phyloP scores from a whole-genome alignment of 345 rosid species.

The Sonneratia caseolaris region DNA sequence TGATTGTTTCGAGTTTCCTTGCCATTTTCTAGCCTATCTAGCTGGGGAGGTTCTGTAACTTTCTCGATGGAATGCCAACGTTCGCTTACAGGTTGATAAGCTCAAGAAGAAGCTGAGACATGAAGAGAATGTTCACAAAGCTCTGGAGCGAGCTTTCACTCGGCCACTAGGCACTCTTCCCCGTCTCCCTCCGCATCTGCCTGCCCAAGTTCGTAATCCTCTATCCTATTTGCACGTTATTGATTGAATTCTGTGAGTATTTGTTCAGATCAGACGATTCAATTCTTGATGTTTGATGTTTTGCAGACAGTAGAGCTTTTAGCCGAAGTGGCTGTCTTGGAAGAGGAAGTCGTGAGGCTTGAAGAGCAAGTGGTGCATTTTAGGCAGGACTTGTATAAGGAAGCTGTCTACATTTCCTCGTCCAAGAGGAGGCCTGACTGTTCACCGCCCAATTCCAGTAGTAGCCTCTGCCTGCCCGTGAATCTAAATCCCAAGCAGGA shows the following conservation, averaged over 20 bases:
- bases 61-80: background rate
- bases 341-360: conserved; percentile 78
- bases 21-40: too few relatives aligned
- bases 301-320: conserved; percentile 71
- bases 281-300: conserved; percentile 7
- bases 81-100: conserved; percentile 53
- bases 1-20: too few relatives aligned
- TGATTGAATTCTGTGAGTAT: background rate
- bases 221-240: background rate
- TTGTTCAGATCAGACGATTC: background rate
- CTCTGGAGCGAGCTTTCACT: conserved; percentile 71
- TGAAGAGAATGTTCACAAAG: conserved; percentile 83
- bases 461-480: conserved; percentile 15
- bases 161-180: conserved; percentile 91
- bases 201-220: conserved; percentile 57
- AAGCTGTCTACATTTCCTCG: conserved; percentile 52
- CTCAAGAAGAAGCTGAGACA: conserved; percentile 69
- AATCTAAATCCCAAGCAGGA: conserved; percentile 22
- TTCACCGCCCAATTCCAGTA: conserved; percentile 18
- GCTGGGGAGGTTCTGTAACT: background rate
- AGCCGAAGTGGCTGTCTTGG: conserved; percentile 92
- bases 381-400: conserved; percentile 65
- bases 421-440: conserved; percentile 33
- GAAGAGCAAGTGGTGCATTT: conserved; percentile 73
- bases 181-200: conserved; percentile 86